Conservation (phyloP, 306 rosid genomes). For the Comarum palustre region DNA sequence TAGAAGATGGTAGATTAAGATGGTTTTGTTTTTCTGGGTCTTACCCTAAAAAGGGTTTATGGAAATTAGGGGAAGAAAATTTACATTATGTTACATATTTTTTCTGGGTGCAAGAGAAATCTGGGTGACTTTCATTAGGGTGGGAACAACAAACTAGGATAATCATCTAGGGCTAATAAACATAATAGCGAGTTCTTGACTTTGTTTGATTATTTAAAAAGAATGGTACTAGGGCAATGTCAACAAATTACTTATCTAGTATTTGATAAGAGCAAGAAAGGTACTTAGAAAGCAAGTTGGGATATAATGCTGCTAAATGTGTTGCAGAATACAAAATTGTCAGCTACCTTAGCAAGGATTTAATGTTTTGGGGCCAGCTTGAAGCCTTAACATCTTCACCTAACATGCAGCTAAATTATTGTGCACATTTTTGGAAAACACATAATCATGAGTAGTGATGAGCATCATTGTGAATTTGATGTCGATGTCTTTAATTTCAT, state of each 20-base stretch:
- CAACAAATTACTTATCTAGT: slow-evolving; percentile 1
- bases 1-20: neutral
- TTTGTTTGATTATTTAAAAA: neutral
- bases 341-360: slow-evolving; percentile 6
- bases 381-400: slow-evolving; percentile 25
- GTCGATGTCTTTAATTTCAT: neutral
- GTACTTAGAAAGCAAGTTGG: neutral
- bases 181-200: slow-evolving; percentile 10
- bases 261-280: slow-evolving; percentile 8
- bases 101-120: slow-evolving; percentile 18
- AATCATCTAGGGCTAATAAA: neutral
- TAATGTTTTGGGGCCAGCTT: slow-evolving; percentile 22
- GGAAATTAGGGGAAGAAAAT: neutral
- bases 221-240: neutral
- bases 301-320: neutral
- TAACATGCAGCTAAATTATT: slow-evolving; percentile 25
- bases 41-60: slow-evolving; percentile 7
- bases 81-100: neutral
- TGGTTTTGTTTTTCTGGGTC: neutral
- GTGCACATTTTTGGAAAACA: slow-evolving; percentile 10
- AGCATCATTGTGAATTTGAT: neutral
- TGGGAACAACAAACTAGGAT: neutral
- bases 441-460: neutral
- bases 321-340: slow-evolving; percentile 14
- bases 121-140: slow-evolving; percentile 13